Percentiles rank a stretch among this genome's conserved stretches.
These are phyloP conservation scores for Cercospora nicotianae DNA, from an alignment of 2,329 filamentous ascomycete genomes.

Conservation along the genomic window DNA sequence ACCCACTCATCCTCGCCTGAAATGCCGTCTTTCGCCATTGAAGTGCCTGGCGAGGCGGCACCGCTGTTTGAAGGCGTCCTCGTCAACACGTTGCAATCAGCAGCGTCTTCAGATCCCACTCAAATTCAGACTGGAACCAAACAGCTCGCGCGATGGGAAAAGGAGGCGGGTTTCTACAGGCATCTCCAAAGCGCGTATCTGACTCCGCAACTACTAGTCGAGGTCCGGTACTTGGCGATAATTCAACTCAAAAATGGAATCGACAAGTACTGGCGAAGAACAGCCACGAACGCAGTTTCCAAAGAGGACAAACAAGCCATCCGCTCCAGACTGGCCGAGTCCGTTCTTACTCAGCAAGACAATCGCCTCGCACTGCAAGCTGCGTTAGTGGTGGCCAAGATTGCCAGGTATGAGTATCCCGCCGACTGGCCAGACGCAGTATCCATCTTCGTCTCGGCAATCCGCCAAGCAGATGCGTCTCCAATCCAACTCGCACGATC, in stretches of 20 bases:
- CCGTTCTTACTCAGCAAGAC: constrained; percentile 75
- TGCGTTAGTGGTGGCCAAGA: constrained; percentile 81
- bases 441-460: constrained; percentile 58
- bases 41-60: constrained; percentile 77
- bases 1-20: not conserved
- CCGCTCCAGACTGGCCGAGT: constrained; percentile 70
- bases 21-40: constrained; percentile 50
- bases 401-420: constrained; percentile 86
- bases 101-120: constrained; percentile 48
- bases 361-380: constrained; percentile 79
- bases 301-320: constrained; percentile 76
- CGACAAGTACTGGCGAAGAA: constrained; percentile 88
- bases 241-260: constrained; percentile 97
- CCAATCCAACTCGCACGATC: constrained; percentile 66
- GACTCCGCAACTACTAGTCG: constrained; percentile 71
- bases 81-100: constrained; percentile 51
- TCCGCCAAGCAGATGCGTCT: constrained; percentile 49
- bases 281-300: constrained; percentile 64
- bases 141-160: constrained; percentile 55
- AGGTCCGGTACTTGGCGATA: constrained; percentile 83
- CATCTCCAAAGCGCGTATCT: constrained; percentile 68
- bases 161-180: constrained; percentile 49
- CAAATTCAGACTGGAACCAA: constrained; percentile 55
- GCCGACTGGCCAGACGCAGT: constrained; percentile 69
- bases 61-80: constrained; percentile 52